These are phyloP conservation scores for Thraustochytrium sp. DNA, from an alignment of 352 stramenopile species.

Conservation along the genomic window DNA sequence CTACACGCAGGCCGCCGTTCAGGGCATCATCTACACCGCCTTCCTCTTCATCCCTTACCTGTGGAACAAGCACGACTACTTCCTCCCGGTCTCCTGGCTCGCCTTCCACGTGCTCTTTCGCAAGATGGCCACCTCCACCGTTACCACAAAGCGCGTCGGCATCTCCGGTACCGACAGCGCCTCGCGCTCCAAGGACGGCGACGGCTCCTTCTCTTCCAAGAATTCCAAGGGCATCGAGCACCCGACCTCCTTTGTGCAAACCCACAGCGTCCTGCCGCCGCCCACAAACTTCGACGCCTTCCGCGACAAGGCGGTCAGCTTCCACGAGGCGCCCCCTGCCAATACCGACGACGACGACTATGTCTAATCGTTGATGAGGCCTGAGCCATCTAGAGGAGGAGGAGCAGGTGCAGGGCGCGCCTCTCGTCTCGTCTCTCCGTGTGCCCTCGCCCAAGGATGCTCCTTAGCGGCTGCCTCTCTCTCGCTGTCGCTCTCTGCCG, in stretches of 20 bases:
- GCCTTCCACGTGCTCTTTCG: conserved; percentile 1
- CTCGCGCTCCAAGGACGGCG: neutral
- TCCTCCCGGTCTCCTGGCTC: conserved; percentile 6
- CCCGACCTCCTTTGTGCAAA: neutral
- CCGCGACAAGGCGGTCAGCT: neutral
- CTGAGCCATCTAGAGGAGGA: neutral
- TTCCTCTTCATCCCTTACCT: conserved; percentile 2
- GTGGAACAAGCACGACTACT: conserved; percentile 41
- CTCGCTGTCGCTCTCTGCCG: too few species aligned
- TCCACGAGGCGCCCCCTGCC: neutral
- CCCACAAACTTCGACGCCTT: neutral
- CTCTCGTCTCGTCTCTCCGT: too few species aligned
- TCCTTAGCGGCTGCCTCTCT: too few species aligned
- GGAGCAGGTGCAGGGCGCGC: too few species aligned
- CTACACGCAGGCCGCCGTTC: neutral
- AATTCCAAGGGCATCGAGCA: neutral
- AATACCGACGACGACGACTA: neutral
- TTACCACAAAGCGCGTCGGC: neutral
- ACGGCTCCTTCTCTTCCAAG: neutral
- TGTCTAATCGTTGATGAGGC: neutral
- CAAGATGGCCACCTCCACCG: neutral
- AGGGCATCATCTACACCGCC: neutral
- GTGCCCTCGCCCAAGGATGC: too few species aligned
- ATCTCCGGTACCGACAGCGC: neutral
- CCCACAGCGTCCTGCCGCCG: neutral